Conservation (phyloP, 106 monocot genomes). For the Acanthochlamys bracteata region DNA sequence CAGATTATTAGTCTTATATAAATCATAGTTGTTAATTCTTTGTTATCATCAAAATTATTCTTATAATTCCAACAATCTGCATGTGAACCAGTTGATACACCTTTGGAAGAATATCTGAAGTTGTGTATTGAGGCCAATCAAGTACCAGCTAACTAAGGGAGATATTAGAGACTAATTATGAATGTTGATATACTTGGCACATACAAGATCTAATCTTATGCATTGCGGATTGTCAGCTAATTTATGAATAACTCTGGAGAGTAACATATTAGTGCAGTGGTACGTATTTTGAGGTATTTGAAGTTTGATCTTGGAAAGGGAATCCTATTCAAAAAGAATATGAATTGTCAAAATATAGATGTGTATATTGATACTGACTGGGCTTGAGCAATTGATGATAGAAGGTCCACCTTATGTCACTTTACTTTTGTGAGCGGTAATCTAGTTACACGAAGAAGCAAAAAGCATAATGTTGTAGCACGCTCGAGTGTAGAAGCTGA, state of each 20-base stretch:
- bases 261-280: background rate
- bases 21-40: no score
- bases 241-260: constrained; percentile 5
- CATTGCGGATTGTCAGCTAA: background rate
- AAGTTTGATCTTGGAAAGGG: constrained; percentile 4
- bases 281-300: background rate
- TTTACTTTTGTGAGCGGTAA: constrained; percentile 9
- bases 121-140: background rate
- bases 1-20: no score
- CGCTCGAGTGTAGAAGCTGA: constrained; percentile 4
- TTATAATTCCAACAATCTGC: no score
- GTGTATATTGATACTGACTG: constrained; percentile 10
- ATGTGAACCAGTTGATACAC: background rate
- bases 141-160: background rate
- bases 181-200: constrained; percentile 5
- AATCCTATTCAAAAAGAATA: constrained; percentile 6
- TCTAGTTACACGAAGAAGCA: background rate
- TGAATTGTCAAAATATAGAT: background rate
- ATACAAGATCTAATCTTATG: background rate
- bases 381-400: background rate
- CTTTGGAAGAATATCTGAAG: background rate
- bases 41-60: no score
- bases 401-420: background rate
- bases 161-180: constrained; percentile 8
- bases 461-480: constrained; percentile 3